phyloP scores from a whole-genome alignment of 495 filamentous ascomycete genomes.

The Xylaria grammica region DNA sequence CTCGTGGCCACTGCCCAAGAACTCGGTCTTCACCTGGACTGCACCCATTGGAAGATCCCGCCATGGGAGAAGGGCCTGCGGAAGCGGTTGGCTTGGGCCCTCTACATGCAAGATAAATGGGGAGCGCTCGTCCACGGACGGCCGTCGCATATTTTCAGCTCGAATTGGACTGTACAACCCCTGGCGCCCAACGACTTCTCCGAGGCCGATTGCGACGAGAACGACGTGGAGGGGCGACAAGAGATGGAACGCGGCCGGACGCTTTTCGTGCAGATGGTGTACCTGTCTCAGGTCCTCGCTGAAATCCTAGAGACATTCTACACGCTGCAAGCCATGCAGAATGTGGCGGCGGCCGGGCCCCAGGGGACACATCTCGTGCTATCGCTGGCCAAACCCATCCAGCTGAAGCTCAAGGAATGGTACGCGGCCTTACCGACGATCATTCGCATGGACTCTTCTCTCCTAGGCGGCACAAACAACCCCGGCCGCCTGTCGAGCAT shows the following conservation, averaged over 20 bases:
- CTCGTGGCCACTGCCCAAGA: slow-evolving; percentile 80
- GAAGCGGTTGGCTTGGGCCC: slow-evolving; percentile 85
- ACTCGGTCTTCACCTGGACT: slow-evolving; percentile 86
- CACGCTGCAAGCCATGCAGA: slow-evolving; percentile 66
- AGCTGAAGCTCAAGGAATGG: slow-evolving; percentile 84
- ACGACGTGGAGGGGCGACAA: slow-evolving; percentile 61
- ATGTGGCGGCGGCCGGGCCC: slow-evolving; percentile 51
- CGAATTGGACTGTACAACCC: slow-evolving; percentile 81
- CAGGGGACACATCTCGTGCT: slow-evolving; percentile 70
- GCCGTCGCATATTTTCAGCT: slow-evolving; percentile 79
- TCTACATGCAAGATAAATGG: slow-evolving; percentile 96
- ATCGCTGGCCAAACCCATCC: slow-evolving; percentile 78
- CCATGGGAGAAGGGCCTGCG: slow-evolving; percentile 83
- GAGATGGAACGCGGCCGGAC: slow-evolving; percentile 72
- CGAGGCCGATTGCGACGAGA: slow-evolving; percentile 62
- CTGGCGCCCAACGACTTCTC: slow-evolving; percentile 74
- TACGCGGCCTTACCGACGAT: slow-evolving; percentile 67
- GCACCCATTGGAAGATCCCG: slow-evolving; percentile 85
- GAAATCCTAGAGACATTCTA: slow-evolving; percentile 84
- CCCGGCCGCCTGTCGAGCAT: slow-evolving; percentile 60
- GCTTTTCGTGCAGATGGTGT: slow-evolving; percentile 75
- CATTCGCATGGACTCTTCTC: slow-evolving; percentile 69
- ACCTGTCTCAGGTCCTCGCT: slow-evolving; percentile 74
- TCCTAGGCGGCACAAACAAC: slow-evolving; percentile 36
- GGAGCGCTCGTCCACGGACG: slow-evolving; percentile 83